phyloP scores from a whole-genome alignment of 345 rosid species.

The Dimocarpus longan region DNA sequence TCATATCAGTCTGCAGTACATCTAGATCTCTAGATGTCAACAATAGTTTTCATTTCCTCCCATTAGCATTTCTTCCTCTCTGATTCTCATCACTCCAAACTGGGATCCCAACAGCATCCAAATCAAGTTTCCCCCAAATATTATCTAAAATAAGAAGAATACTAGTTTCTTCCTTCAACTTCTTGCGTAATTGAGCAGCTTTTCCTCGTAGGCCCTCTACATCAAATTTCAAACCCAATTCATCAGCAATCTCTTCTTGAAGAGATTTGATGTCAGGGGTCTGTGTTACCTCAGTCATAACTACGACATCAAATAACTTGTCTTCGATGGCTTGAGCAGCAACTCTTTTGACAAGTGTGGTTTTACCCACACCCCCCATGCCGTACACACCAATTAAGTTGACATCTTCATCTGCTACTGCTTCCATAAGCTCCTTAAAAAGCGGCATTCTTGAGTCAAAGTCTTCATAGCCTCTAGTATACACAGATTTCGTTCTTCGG shows the following conservation, averaged over 20 bases:
- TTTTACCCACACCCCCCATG: constrained; percentile 30
- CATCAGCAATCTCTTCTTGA: constrained; percentile 9
- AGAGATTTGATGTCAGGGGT: background rate
- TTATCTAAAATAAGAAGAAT: background rate
- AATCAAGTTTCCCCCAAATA: background rate
- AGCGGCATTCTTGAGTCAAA: background rate
- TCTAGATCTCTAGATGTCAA: constrained; percentile 20
- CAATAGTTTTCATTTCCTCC: constrained; percentile 20
- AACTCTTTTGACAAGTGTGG: constrained; percentile 15
- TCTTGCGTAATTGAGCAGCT: background rate
- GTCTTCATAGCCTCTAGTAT: background rate
- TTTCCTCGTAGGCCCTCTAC: background rate
- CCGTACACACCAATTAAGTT: background rate
- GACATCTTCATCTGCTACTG: background rate
- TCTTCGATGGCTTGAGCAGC: background rate
- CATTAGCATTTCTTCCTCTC: background rate
- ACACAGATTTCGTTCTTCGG: too few relatives aligned
- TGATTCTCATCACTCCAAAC: background rate
- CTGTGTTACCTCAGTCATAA: background rate
- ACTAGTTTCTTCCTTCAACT: constrained; percentile 8
- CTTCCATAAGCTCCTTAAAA: background rate
- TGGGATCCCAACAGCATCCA: background rate
- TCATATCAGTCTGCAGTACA: constrained; percentile 19
- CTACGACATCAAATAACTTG: background rate
- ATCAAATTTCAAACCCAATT: constrained; percentile 9